A percentile compares a stretch with the other conserved stretches of the same genome.
Conservation (phyloP, 2,329 filamentous ascomycete genomes). For the Coniella lustricola region DNA sequence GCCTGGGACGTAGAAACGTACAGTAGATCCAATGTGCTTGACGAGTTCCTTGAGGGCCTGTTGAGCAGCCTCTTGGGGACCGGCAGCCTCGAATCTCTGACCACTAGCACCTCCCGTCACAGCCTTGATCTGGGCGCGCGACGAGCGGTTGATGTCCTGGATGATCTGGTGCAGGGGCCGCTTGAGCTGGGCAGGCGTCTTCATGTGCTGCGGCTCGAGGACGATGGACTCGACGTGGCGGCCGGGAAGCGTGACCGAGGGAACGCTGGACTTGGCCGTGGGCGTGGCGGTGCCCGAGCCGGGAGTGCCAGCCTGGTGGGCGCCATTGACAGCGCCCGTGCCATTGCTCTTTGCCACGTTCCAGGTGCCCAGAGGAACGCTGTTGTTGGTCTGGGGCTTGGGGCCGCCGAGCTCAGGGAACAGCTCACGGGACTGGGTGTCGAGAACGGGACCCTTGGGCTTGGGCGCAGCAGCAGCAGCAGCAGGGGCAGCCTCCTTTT, state of each 20-base stretch:
- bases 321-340: constrained; percentile 51
- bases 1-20: too few relatives aligned
- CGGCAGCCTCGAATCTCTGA: constrained; percentile 77
- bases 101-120: constrained; percentile 63
- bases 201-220: constrained; percentile 68
- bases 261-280: constrained; percentile 32
- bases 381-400: constrained; percentile 60
- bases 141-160: constrained; percentile 87
- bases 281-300: constrained; percentile 50
- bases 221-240: constrained; percentile 71
- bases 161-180: constrained; percentile 79
- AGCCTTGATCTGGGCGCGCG: constrained; percentile 78
- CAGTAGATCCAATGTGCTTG: constrained; percentile 79
- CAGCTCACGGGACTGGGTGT: constrained; percentile 81
- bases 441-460: constrained; percentile 44
- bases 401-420: constrained; percentile 82
- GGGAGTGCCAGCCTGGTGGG: constrained; percentile 57
- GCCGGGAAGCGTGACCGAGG: constrained; percentile 70
- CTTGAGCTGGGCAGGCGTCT: constrained; percentile 70
- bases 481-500: constrained; percentile 36
- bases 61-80: constrained; percentile 75
- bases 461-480: constrained; percentile 19
- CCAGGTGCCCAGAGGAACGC: constrained; percentile 61
- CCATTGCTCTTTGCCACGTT: constrained; percentile 49
- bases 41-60: constrained; percentile 86